phyloP scores from a whole-genome alignment of 2,329 filamentous ascomycete species.

The Botryotinia globosa region DNA sequence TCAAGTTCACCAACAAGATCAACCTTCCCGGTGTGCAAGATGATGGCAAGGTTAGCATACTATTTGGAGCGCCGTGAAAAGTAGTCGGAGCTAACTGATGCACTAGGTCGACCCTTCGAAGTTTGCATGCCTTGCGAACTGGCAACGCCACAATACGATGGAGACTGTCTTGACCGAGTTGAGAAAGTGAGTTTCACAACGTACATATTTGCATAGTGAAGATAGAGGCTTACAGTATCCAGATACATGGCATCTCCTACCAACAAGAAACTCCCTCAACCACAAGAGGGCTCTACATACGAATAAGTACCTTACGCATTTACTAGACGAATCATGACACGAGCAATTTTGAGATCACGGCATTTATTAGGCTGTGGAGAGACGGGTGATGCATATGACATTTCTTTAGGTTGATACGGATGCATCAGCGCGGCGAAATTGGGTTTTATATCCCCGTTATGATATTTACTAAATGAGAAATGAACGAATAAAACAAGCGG shows the following conservation, averaged over 20 bases:
- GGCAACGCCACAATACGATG: constrained; percentile 93
- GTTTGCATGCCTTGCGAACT: constrained; percentile 80
- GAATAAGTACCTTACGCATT: constrained; percentile 4
- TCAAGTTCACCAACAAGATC: constrained; percentile 91
- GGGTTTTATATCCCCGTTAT: constrained; percentile 26
- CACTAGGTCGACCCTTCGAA: constrained; percentile 74
- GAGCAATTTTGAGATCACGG: constrained; percentile 7
- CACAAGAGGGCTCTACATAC: constrained; percentile 75
- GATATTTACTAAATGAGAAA: constrained; percentile 26
- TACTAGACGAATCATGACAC: constrained; percentile 2
- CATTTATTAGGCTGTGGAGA: not conserved
- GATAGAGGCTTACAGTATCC: constrained; percentile 20
- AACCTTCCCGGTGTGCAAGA: constrained; percentile 89
- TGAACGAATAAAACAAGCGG: constrained; percentile 18
- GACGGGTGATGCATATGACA: constrained; percentile 10
- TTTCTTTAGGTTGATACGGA: constrained; percentile 28
- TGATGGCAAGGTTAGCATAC: constrained; percentile 64
- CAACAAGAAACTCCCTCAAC: constrained; percentile 95
- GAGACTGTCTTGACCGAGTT: constrained; percentile 89
- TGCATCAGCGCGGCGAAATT: constrained; percentile 41
- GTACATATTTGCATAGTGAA: not conserved
- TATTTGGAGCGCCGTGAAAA: not conserved
- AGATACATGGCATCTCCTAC: constrained; percentile 90
- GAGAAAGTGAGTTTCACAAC: constrained; percentile 57
- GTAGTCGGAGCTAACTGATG: not conserved